Evolutionary conservation across 2,329 filamentous ascomycete genomes (phyloP), one percentile per base, ranked within the genome.

Genomic region (Penicillium sp.): DNA sequence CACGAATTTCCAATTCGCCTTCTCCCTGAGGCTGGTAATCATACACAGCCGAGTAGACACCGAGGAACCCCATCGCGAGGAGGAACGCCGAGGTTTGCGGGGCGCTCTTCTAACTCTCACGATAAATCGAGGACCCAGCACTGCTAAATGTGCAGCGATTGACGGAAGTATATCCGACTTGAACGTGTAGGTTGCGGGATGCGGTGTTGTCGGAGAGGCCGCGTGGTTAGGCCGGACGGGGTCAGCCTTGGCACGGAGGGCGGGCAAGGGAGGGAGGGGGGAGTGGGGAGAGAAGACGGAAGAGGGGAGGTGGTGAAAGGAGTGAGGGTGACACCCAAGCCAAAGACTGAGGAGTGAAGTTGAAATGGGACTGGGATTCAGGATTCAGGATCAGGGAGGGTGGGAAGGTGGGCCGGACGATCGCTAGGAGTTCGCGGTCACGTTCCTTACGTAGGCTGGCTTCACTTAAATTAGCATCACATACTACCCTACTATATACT

Each of bases 1-100:
- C 92, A 52, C 78, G 80, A 67, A 97, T 89, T 60, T 87, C 83
- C 57, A 97, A 83, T 83, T 97, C 93, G 62, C 89, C 89, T 67
- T 91, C 88, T 65, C 86, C 87, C 75, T 95, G 91, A 59, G 93
- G 91, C 71, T 83, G 82, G 79, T 97, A 97, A 79, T 96, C 92
- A 81, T 96, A 97, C 68, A 96, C 71, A 69, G 92, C 93, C 72
- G 86, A 89, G 80, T 91, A 96, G 63, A 97, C 87, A 67, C 91
- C 92, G 68, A 96, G 78, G 80, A 97, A 97, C 62, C 89, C 91
- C 92, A 97, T 97, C 51, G 55, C 71, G 61, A 51, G 51, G 37
- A 36, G 40, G 45, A 45, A 24, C 39, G 29, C 47, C 19, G 37
- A 24, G 43, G 29, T n/a, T 18, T 44, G n/a, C 46, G 28, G 37